Evolutionary conservation across 352 stramenopile genomes (phyloP).

Genomic region (Phytophthora nicotianae): DNA sequence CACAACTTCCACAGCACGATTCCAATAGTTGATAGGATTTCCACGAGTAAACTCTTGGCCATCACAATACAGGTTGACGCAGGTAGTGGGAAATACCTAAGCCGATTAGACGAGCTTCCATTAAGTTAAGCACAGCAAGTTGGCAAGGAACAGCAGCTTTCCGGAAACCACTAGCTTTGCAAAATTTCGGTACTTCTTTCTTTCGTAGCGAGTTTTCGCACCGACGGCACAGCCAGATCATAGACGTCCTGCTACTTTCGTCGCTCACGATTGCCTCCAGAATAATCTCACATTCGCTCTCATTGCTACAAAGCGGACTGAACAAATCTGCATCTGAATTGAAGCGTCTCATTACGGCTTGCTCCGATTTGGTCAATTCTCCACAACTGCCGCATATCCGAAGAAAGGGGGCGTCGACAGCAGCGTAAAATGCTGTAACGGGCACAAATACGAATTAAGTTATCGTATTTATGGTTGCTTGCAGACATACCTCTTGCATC

Average conservation of each 20-base stretch:
- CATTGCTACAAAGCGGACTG: background rate
- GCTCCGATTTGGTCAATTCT: background rate
- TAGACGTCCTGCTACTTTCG: background rate
- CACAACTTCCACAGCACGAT: background rate
- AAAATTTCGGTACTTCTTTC: background rate
- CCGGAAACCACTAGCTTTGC: background rate
- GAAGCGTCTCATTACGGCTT: background rate
- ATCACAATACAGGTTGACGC: conserved; percentile 7
- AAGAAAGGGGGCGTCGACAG: background rate
- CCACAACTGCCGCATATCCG: background rate
- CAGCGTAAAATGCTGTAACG: background rate
- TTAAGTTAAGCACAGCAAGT: conserved; percentile 11
- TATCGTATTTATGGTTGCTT: no score
- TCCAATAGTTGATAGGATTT: conserved; percentile 23
- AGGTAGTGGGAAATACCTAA: conserved; percentile 16
- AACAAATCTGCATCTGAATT: background rate
- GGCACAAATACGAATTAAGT: no score
- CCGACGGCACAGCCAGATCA: background rate
- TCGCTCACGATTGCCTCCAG: background rate
- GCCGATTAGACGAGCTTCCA: conserved; percentile 9
- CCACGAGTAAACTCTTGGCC: conserved; percentile 18
- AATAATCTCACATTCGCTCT: background rate
- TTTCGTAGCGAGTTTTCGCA: background rate
- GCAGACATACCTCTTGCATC: conserved; percentile 1
- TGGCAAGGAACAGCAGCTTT: background rate